Evolutionary conservation across 2,329 filamentous ascomycete species (phyloP), one percentile per base, ranked within the genome.

Genomic region (Pseudogymnoascus sp.): DNA sequence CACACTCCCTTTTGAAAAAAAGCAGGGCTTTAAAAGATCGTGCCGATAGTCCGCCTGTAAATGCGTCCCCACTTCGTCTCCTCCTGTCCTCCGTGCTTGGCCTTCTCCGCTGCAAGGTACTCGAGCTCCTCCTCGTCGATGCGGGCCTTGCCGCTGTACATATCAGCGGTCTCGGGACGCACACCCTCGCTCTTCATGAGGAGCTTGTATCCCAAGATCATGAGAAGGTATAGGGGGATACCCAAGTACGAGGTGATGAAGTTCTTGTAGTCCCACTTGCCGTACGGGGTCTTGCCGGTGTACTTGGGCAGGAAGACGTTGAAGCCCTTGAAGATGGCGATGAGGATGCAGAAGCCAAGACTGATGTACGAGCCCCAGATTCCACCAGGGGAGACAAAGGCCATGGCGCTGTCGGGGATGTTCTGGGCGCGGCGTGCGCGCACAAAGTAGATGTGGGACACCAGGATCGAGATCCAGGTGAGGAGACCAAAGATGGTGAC

Each of bases 261-360:
- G 66, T 80, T 85, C 74, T 83, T 82, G 74, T 84, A 83, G 70
- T 87, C 81, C 65, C 86, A 87, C 57, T 74, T 72, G 18, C 39
- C 58, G 1, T 63, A 63, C 2, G 63, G 63, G 7, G 28, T n/a
- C 79, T 80, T 47, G 77, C 82, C 14, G 1, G 12, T 14, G 43
- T 30, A 30, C 25, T 50, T 50, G 77, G 77, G 60, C 79, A 84
- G 78, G 73, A 94, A 94, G 63, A 88, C 86, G 61, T 83, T 79
- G 74, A 85, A 94, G 79, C 91, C 92, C 81, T 94, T 95, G 70
- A 90, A 93, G 59, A 95, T 71, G 1, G 87, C 83, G 64, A 94
- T 88, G 35, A 94, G 71, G 69, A 81, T 79, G 75, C 88, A 91
- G 75, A 91, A 86, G 69, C 79, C 76, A 2, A 94, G 79, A 0